Conservation (phyloP, 768 basidiomycete species). For the Trametes elegans region DNA sequence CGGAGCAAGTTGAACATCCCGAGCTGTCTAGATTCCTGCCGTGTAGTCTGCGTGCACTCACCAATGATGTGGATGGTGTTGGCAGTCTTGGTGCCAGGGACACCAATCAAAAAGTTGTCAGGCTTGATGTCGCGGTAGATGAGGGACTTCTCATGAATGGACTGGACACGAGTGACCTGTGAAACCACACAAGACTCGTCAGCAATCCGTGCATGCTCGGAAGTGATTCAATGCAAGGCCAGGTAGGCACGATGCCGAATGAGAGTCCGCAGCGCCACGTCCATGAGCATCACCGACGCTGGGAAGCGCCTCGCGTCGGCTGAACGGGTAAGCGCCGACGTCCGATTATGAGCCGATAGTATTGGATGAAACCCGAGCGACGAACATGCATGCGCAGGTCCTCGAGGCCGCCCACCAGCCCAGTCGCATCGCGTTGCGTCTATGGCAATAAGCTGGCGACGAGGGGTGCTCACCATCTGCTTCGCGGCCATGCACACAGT, state of each 20-base stretch:
- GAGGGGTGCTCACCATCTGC: constrained; percentile 88
- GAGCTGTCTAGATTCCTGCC: no score
- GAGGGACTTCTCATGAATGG: constrained; percentile 96
- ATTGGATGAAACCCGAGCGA: neutral
- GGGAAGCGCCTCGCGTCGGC: neutral
- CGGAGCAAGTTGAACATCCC: no score
- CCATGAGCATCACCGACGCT: neutral
- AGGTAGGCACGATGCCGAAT: neutral
- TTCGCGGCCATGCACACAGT: constrained; percentile 99
- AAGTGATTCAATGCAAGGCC: constrained; percentile 3
- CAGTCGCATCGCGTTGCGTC: neutral
- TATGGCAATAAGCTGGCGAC: neutral
- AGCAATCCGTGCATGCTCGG: neutral
- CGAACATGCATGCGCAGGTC: neutral
- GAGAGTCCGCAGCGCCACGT: neutral
- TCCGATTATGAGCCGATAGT: constrained; percentile 6
- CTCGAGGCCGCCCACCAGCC: neutral
- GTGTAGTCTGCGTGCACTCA: constrained; percentile 43
- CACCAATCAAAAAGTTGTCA: constrained; percentile 97
- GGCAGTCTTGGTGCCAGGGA: constrained; percentile 86
- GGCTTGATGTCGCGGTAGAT: constrained; percentile 99
- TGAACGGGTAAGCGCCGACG: constrained; percentile 4
- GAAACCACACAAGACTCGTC: constrained; percentile 5
- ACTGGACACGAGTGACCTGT: constrained; percentile 93
- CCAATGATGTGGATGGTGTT: constrained; percentile 87